Evolutionary conservation across 352 stramenopile genomes (phyloP), one percentile per base, ranked within the genome.

Genomic region (Aphanomyces cochlioides): DNA sequence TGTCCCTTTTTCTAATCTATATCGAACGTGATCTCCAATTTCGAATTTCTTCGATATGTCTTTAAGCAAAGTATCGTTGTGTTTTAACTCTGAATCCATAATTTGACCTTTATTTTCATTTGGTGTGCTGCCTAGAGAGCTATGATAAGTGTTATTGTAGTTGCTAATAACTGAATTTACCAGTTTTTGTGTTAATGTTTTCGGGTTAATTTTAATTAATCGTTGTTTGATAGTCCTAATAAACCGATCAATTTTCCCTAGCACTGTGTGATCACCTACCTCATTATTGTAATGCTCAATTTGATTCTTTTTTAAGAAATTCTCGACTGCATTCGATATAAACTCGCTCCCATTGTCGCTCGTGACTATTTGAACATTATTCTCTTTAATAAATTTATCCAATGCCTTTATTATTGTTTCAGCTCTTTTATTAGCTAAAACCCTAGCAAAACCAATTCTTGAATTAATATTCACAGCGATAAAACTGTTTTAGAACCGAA

Each of bases 381-480:
- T 21, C 76, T 41, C 45, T 41, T 53, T 6, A 63, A 74, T 50
- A 37, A 79, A 76, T 8, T 36, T 34, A 47, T 74, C 75, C 2
- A 79, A 39, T 1, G 71, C 77, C 37, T 37, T 43, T 21, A 81
- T 21, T 34, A 84, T 66, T 10, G 61, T 72, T 45, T 34, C 28
- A 38, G 69, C 74, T 10, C 47, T 74, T 59, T 79, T 82, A 66
- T 82, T 77, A 45, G 47, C 21, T 57, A 82, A 68, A 1, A 81
- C 5, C 47, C 76, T 77, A 37, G 69, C 73, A 38, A 75, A 81
- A 17, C 75, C 77, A 7, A 81, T 41, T 28, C 75, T 69, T 34
- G 66, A 76, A 56, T 80, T 79, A 47, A 81, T 80, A 56, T 83
- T 83, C 57, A 80, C 60, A 65, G 59, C 63, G 37, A 61, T 77